Conservation (phyloP, 78 protist genomes). For the Cavenderia fasciculata region DNA sequence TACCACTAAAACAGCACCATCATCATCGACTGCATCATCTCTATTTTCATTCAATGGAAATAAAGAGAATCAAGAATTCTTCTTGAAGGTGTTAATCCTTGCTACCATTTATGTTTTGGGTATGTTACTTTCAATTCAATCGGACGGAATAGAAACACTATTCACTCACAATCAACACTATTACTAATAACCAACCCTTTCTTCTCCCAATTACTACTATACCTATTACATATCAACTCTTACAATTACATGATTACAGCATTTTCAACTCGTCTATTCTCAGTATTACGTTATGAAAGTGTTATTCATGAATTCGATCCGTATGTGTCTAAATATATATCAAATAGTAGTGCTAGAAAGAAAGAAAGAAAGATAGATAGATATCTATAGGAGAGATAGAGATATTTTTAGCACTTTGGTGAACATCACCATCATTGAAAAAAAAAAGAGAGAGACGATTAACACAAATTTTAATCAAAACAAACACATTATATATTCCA, state of each 20-base stretch:
- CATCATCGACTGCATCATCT: background rate
- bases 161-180: too few relatives aligned
- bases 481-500: too few relatives aligned
- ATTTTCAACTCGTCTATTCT: constrained; percentile 92
- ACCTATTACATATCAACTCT: constrained; percentile 4
- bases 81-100: constrained; percentile 70
- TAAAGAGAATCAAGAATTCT: constrained; percentile 73
- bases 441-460: too few relatives aligned
- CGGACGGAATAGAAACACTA: too few relatives aligned
- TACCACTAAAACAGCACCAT: background rate
- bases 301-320: constrained; percentile 97
- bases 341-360: background rate
- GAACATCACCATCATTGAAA: constrained; percentile 19
- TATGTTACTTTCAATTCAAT: background rate
- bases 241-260: constrained; percentile 83
- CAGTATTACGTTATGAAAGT: constrained; percentile 96
- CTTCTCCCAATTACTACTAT: constrained; percentile 23
- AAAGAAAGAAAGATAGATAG: constrained; percentile 1
- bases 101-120: constrained; percentile 74
- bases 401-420: background rate
- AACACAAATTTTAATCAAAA: too few relatives aligned
- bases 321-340: constrained; percentile 9
- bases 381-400: background rate
- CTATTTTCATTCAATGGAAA: too few relatives aligned
- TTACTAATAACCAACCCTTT: too few relatives aligned